Evolutionary conservation across 2,329 filamentous ascomycete genomes (phyloP).

Genomic region (Mariannaea sp.): DNA sequence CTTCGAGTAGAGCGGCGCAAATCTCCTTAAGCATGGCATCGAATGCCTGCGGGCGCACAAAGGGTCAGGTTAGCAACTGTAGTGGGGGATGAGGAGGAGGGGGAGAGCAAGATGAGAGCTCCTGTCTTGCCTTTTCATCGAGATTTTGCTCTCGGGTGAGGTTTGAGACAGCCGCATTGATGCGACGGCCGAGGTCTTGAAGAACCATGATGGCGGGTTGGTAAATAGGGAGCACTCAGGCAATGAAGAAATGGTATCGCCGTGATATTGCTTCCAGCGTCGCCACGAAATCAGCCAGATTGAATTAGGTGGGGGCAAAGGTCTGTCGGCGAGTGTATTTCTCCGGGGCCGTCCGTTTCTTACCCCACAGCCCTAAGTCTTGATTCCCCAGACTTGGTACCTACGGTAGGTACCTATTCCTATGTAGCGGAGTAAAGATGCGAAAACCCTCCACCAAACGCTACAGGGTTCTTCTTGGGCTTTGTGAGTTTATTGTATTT

Average conservation of each 20-base stretch:
- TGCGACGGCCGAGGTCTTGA: slow-evolving; percentile 97
- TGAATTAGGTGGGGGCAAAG: slow-evolving; percentile 8
- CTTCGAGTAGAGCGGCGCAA: slow-evolving; percentile 90
- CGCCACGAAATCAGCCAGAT: slow-evolving; percentile 28
- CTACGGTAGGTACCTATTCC: too few relatives aligned
- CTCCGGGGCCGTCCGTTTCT: slow-evolving; percentile 11
- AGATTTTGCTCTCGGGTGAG: slow-evolving; percentile 90
- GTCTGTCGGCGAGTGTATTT: slow-evolving; percentile 9
- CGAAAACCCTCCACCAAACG: too few relatives aligned
- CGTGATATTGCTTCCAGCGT: slow-evolving; percentile 25
- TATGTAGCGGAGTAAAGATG: too few relatives aligned
- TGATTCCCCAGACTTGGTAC: too few relatives aligned
- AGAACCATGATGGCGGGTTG: slow-evolving; percentile 75
- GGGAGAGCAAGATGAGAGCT: slow-evolving; percentile 16
- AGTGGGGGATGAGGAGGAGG: too few relatives aligned
- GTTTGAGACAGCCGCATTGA: slow-evolving; percentile 94
- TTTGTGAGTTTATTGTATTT: too few relatives aligned
- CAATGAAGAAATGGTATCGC: slow-evolving; percentile 33
- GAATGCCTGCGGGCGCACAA: slow-evolving; percentile 77
- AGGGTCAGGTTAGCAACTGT: slow-evolving; percentile 16
- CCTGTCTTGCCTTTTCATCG: slow-evolving; percentile 80
- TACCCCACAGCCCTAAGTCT: too few relatives aligned
- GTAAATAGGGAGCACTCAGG: slow-evolving; percentile 27
- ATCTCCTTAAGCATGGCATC: slow-evolving; percentile 99
- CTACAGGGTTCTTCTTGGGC: too few relatives aligned